Conservation (phyloP, 1,139 yeast species). For the Geotrichum citri-aurantii region DNA sequence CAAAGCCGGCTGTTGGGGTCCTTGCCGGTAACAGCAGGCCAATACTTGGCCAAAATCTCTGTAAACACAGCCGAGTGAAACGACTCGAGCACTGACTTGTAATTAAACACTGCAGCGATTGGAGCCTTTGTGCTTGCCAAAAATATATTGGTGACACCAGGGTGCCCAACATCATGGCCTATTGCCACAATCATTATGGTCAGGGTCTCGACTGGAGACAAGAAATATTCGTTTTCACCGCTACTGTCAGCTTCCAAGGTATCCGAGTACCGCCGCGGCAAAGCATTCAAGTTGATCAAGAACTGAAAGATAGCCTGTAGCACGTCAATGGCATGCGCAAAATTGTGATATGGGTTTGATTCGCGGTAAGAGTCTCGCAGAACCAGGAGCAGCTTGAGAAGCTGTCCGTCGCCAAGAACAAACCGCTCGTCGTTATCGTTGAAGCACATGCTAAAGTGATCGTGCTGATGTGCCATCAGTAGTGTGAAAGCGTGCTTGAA, state of each 20-base stretch:
- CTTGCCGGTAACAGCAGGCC: conserved; percentile 44
- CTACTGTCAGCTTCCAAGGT: not conserved
- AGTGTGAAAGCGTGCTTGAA: conserved; percentile 45
- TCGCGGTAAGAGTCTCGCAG: conserved; percentile 72
- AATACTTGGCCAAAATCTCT: conserved; percentile 51
- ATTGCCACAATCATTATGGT: conserved; percentile 72
- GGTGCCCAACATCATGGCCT: conserved; percentile 96
- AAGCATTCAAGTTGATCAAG: conserved; percentile 45
- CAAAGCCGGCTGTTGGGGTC: conserved; percentile 19
- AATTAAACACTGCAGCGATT: conserved; percentile 55
- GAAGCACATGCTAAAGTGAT: not conserved
- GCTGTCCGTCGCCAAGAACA: conserved; percentile 40
- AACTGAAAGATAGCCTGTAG: conserved; percentile 80
- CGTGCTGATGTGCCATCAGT: conserved; percentile 21
- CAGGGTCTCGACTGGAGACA: conserved; percentile 45
- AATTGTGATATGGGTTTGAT: conserved; percentile 89
- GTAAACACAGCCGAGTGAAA: conserved; percentile 74
- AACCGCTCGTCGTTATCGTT: conserved; percentile 24
- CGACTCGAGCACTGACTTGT: conserved; percentile 71
- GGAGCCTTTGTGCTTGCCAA: conserved; percentile 60
- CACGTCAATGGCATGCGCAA: conserved; percentile 93
- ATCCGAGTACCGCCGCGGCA: conserved; percentile 31
- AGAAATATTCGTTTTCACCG: not conserved
- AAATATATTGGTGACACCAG: conserved; percentile 83
- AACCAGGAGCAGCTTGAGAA: conserved; percentile 55